A percentile compares a stretch with the other conserved stretches of the same genome.
Evolutionary conservation across 2,329 filamentous ascomycete species (phyloP).

Genomic region (Colletotrichum coccodes): DNA sequence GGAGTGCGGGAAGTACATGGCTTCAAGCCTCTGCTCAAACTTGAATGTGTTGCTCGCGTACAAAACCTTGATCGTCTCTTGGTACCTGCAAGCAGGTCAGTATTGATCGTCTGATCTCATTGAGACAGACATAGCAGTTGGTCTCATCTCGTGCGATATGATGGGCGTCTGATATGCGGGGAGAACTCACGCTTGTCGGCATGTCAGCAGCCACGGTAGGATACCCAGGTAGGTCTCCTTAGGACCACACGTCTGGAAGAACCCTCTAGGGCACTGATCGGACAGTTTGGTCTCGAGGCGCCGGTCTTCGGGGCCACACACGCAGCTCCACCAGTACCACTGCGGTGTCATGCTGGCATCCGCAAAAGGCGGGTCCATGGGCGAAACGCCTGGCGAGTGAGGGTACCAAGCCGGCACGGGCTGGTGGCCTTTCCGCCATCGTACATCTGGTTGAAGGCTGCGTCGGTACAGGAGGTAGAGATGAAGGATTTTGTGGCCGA

Average conservation of each 20-base stretch:
- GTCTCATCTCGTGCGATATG: not conserved
- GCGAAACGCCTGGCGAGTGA: conserved; percentile 30
- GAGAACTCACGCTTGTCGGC: conserved; percentile 31
- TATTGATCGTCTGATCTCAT: not conserved
- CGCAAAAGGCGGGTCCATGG: conserved; percentile 29
- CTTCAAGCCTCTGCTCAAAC: conserved; percentile 31
- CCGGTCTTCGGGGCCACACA: conserved; percentile 30
- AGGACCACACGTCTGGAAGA: conserved; percentile 29
- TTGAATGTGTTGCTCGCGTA: conserved; percentile 34
- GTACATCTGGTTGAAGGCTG: conserved; percentile 25
- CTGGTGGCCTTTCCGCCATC: conserved; percentile 32
- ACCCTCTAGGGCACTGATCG: conserved; percentile 30
- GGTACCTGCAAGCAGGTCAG: conserved; percentile 28
- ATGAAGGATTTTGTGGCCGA: conserved; percentile 26
- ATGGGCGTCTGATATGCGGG: not conserved
- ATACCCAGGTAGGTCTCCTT: conserved; percentile 29
- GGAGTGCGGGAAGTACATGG: conserved; percentile 29
- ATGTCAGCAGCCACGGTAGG: conserved; percentile 30
- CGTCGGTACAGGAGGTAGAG: conserved; percentile 32
- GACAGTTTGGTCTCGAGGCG: conserved; percentile 27
- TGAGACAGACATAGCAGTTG: not conserved
- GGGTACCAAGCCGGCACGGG: conserved; percentile 31
- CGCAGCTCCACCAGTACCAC: conserved; percentile 35
- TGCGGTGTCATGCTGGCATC: conserved; percentile 25
- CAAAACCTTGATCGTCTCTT: conserved; percentile 32